These are phyloP conservation scores for Marchantia paleacea DNA, from an alignment of 225 moss, liverwort and hornwort genomes.

Conservation along the genomic window DNA sequence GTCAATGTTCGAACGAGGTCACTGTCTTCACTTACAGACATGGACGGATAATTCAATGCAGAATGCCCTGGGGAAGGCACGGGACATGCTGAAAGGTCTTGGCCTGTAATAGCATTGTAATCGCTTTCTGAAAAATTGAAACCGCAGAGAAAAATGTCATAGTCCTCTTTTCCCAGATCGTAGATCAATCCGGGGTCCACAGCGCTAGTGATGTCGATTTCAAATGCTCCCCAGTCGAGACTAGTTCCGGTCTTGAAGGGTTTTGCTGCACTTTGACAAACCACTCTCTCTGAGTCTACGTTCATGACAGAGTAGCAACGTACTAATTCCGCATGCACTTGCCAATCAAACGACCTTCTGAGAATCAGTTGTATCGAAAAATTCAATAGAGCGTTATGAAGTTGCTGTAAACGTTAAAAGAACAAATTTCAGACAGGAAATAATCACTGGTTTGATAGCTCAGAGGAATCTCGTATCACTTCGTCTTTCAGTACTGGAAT, in stretches of 20 bases:
- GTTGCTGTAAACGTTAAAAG: too few species aligned
- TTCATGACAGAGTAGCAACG: too few species aligned
- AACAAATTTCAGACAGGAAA: too few species aligned
- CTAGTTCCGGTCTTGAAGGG: not conserved
- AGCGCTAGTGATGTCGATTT: not conserved
- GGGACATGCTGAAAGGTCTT: not conserved
- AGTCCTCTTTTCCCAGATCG: not conserved
- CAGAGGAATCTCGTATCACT: too few species aligned
- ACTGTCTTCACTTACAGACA: not conserved
- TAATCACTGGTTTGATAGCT: too few species aligned
- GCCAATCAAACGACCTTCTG: too few species aligned
- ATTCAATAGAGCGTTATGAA: too few species aligned
- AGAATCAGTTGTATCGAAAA: too few species aligned
- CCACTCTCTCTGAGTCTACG: too few species aligned
- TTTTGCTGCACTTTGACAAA: too few species aligned
- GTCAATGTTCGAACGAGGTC: slow-evolving; percentile 14
- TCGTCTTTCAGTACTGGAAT: too few species aligned
- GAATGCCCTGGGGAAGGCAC: not conserved
- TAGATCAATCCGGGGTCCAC: not conserved
- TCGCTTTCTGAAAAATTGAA: not conserved
- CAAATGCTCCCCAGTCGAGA: not conserved
- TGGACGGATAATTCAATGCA: slow-evolving; percentile 27
- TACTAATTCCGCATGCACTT: too few species aligned
- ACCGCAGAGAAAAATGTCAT: not conserved
- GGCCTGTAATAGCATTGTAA: not conserved